phyloP scores from a whole-genome alignment of 371 early-diverging fungal species.

The Mortierella sp. region DNA sequence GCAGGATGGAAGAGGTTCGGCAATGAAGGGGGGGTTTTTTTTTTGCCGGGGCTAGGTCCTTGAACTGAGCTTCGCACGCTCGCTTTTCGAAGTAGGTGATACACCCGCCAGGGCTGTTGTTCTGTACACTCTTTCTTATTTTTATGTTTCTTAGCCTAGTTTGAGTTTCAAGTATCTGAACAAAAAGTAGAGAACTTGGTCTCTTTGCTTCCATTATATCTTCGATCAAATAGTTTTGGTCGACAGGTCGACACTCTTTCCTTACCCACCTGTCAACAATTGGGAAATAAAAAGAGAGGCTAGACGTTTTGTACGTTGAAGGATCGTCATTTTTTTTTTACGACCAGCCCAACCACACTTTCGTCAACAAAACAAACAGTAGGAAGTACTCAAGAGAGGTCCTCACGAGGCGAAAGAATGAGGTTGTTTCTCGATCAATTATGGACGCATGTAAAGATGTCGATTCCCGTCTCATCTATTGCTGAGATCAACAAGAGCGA shows the following conservation, averaged over 20 bases:
- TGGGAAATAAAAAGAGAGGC: background rate
- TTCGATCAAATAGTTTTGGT: background rate
- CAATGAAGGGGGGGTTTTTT: background rate
- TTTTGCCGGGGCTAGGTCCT: background rate
- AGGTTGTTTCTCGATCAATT: background rate
- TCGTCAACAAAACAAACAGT: background rate
- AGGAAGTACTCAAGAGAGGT: background rate
- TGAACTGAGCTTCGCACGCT: background rate
- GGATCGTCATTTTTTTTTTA: background rate
- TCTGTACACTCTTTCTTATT: background rate
- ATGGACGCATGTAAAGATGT: background rate
- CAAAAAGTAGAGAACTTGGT: too few relatives aligned
- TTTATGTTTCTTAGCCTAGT: background rate
- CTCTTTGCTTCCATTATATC: background rate
- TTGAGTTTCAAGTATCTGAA: conserved; percentile 1
- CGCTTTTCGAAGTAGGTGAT: too few relatives aligned
- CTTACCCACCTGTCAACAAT: background rate
- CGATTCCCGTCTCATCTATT: too few relatives aligned
- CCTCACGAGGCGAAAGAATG: background rate
- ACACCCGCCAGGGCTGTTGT: too few relatives aligned
- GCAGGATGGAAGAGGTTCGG: background rate
- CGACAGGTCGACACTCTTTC: background rate
- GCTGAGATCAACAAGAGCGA: too few relatives aligned
- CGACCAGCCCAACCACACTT: background rate
- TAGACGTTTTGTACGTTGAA: background rate